Base-by-base conservation (phyloP, 805 yeast species). In the Candida namnaoensis region DNA sequence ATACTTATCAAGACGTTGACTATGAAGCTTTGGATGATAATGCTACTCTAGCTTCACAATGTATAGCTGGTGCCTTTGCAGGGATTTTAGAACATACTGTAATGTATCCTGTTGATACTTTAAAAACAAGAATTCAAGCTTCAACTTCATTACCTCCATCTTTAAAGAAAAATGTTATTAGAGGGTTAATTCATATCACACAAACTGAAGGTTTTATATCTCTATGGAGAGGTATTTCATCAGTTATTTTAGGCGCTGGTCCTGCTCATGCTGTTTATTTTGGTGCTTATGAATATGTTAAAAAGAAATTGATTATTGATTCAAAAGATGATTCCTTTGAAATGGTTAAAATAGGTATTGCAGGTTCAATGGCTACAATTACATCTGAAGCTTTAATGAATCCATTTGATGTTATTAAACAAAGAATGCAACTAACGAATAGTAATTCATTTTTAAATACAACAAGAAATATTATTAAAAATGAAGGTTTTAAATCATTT, bases 261-360 rank as follows among this genome's bases (percentile, higher is more conserved):
- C 99, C 99, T 3, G 97, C 98, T 4, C 99, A 91, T 65, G 98
- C 98, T 4, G 83, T 93, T 7, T 91, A 93, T 64, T 91, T 88
- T 60, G 80, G 90, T n/a, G 95, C 93, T 5, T 93, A 88, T 62
- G 99, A 91, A 63, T 72, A 79, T 39, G 72, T 88, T 33, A 74
- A 66, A 47, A 53, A 61, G 38, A 48, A 52, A 7, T 42, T 68
- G 25, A 65, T 67, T 36, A 52, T 55, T 35, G 60, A 61, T 14
- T 53, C 60, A 25, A 62, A 62, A 36, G 47, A 47, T 25, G 54
- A 57, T 27, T 59, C 66, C 9, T 64, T 79, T 55, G 91, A 86
- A 56, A 93, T 96, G 19, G 52, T 84, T 33, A 82, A 86, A 49
- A 91, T 96, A 5, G 82, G 95, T 15, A 54, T 80, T 24, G 90